A percentile compares a stretch with the other conserved stretches of the same genome.
phyloP scores from a whole-genome alignment of 2,329 filamentous ascomycete genomes.

The Ophiostoma perfectum region DNA sequence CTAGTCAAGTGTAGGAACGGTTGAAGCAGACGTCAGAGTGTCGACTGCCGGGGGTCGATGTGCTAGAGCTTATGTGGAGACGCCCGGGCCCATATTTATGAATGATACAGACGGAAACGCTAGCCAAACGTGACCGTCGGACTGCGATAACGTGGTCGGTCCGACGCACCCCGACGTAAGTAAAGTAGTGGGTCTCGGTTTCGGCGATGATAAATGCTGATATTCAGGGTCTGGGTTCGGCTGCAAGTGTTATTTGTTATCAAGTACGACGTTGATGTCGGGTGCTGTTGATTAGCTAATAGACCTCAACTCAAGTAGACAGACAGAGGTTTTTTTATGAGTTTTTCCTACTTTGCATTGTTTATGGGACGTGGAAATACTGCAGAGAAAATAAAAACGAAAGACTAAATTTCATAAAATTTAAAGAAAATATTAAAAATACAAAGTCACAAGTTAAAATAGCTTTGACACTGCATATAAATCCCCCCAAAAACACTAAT shows the following conservation, averaged over 20 bases:
- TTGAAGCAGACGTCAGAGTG: not conserved
- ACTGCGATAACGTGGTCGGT: conserved; percentile 2
- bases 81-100: not conserved
- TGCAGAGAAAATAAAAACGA: too few species aligned
- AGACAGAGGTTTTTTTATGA: too few species aligned
- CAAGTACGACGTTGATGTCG: not conserved
- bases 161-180: conserved; percentile 7
- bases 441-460: too few species aligned
- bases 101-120: not conserved
- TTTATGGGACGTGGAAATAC: too few species aligned
- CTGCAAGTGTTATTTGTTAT: not conserved
- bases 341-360: too few species aligned
- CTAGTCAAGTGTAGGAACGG: not conserved
- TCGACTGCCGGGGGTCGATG: not conserved
- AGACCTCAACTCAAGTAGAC: too few species aligned
- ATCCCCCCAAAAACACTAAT: too few species aligned
- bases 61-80: not conserved
- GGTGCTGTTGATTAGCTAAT: too few species aligned
- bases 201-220: not conserved
- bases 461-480: too few species aligned
- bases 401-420: too few species aligned
- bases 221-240: not conserved
- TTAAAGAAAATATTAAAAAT: too few species aligned
- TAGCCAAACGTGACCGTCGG: conserved; percentile 5
- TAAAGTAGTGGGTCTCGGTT: not conserved